Conservation (phyloP, 805 yeast genomes). For the Saccharomyces mikatae region DNA sequence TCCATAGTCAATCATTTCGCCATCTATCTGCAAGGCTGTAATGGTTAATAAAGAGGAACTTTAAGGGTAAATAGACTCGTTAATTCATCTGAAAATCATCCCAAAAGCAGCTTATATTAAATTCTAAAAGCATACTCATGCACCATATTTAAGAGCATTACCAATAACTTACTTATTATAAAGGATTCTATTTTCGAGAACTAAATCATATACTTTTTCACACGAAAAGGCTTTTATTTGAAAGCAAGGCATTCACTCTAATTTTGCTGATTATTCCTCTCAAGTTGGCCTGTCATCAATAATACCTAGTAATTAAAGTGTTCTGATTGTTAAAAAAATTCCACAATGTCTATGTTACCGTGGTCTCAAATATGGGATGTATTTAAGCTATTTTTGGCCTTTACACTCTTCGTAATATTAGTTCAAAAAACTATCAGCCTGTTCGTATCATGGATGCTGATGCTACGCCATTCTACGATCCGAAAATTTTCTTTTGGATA, state of each 20-base stretch:
- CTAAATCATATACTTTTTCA: not conserved
- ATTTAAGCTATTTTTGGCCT: not conserved
- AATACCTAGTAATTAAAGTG: not conserved
- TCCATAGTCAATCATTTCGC: not conserved
- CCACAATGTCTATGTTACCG: not conserved
- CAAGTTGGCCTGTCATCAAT: not conserved
- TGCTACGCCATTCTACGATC: conserved; percentile 3
- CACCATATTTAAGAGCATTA: not conserved
- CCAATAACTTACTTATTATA: not conserved
- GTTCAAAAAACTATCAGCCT: not conserved
- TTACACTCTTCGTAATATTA: not conserved
- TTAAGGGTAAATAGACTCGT: not conserved
- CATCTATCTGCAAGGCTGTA: not conserved
- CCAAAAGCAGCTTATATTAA: not conserved
- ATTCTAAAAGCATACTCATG: not conserved
- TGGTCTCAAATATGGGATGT: not conserved
- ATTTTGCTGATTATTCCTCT: not conserved
- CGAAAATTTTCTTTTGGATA: conserved; percentile 11
- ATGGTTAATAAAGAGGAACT: not conserved
- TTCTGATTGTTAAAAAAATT: not conserved
- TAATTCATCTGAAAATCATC: not conserved
- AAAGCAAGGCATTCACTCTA: not conserved
- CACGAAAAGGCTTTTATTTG: not conserved
- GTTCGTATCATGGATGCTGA: not conserved
- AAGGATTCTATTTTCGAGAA: not conserved